phyloP scores from a whole-genome alignment of 768 basidiomycete genomes.

The Amanita pallidorosea region DNA sequence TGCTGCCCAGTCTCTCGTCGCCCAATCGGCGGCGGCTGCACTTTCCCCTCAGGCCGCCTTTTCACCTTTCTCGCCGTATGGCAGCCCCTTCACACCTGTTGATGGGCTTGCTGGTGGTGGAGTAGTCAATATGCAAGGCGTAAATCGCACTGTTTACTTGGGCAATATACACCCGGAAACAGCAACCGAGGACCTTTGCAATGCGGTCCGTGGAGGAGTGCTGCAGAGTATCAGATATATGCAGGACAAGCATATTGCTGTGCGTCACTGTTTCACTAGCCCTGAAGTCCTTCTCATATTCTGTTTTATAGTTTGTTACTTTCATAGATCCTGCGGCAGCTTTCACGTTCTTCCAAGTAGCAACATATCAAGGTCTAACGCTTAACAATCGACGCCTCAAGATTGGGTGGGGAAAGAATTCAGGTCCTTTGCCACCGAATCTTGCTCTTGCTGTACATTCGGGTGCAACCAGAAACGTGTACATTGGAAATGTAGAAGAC shows the following conservation, averaged over 20 bases:
- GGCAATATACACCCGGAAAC: slow-evolving; percentile 98
- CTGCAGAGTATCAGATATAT: slow-evolving; percentile 92
- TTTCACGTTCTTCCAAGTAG: slow-evolving; percentile 89
- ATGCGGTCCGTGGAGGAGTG: slow-evolving; percentile 93
- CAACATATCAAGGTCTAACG: slow-evolving; percentile 80
- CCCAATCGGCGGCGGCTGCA: slow-evolving; percentile 33
- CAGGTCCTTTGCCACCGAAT: slow-evolving; percentile 75
- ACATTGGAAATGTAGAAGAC: slow-evolving; percentile 92
- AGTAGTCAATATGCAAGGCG: slow-evolving; percentile 30
- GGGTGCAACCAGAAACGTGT: slow-evolving; percentile 94
- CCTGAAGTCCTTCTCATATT: slow-evolving; percentile 3
- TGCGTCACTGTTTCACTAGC: slow-evolving; percentile 26
- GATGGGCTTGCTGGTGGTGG: slow-evolving; percentile 24
- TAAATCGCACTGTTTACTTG: slow-evolving; percentile 91
- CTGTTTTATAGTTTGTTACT: slow-evolving; percentile 67
- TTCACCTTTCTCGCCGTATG: slow-evolving; percentile 41
- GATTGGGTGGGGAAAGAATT: slow-evolving; percentile 97
- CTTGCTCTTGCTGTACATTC: slow-evolving; percentile 83
- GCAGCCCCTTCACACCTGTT: slow-evolving; percentile 34
- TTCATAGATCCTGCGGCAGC: slow-evolving; percentile 93
- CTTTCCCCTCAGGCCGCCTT: slow-evolving; percentile 22
- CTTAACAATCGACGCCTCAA: slow-evolving; percentile 92
- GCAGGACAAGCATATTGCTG: slow-evolving; percentile 95
- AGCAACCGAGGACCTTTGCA: slow-evolving; percentile 89
- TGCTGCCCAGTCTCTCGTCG: slow-evolving; percentile 63